Base-by-base conservation (phyloP, 805 yeast species). In the Ogataea corticis region DNA sequence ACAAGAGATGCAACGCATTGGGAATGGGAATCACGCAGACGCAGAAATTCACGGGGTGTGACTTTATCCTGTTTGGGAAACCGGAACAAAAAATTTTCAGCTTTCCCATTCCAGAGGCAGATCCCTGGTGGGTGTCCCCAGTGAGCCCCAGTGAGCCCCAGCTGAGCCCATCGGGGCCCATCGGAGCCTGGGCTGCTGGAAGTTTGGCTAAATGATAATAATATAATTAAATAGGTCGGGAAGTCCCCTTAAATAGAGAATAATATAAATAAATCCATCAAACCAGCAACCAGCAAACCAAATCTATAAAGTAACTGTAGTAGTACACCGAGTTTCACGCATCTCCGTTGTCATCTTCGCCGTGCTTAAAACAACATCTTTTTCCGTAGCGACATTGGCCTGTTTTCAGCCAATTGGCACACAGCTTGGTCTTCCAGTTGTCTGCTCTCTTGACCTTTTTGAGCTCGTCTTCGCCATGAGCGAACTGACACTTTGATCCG, bases 401-500 rank as follows among this genome's bases (percentile, higher is more conserved):
- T 36, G 75, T 76, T 59, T 83, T 84, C 17, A 80, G 61, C 96
- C 96, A 90, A 64, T 90, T 90, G 51, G 82, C 85, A 70, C 97
- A 90, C 13, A 91, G 86, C 69, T 90, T 90, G 12, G 96, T 87
- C 62, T 96, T 81, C 85, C 92, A 90, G 61, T 89, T 90, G 44
- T 83, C 80, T 10, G 90, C 83, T 49, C 92, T 75, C 49, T 81
- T 83, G 36, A 88, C 82, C 11, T 66, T 55, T 64, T 87, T 87
- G 56, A 90, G 71, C 65, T 90, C 97, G 44, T 76, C 69, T 32
- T 77, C 73, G 15, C 97, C 97, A 61, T 90, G 97, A 5, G 97
- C 97, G 74, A 90, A 90, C 69, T 90, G 97, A 65, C 97, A 90
- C 70, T 90, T 90, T 53, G 78, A 76, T 2, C 96, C 96, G 63